Evolutionary conservation across 1,284 basidiomycete species (phyloP).

Genomic region (Puccinia brachypodii): DNA sequence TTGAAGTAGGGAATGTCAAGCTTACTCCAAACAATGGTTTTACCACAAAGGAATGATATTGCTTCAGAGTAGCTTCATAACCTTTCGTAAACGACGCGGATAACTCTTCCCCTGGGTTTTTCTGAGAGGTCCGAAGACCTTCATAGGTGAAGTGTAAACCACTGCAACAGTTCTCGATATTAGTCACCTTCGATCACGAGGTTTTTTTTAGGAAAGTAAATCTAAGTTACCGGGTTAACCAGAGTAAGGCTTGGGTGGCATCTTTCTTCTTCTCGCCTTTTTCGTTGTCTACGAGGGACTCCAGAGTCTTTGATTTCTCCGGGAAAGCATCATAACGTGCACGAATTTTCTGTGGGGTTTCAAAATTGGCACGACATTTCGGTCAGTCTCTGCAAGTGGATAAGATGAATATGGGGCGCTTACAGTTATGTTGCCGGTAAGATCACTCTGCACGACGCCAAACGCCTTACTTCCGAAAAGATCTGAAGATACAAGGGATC

Average conservation of each 20-base stretch:
- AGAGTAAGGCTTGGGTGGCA: slow-evolving; percentile 88
- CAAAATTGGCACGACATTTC: not conserved
- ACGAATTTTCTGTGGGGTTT: slow-evolving; percentile 70
- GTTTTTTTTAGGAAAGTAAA: not conserved
- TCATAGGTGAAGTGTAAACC: slow-evolving; percentile 88
- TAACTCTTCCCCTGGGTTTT: slow-evolving; percentile 71
- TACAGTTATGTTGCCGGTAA: slow-evolving; percentile 81
- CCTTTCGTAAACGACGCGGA: slow-evolving; percentile 73
- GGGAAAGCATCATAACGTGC: slow-evolving; percentile 72
- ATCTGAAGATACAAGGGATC: slow-evolving; percentile 2
- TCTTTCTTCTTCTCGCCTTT: slow-evolving; percentile 78
- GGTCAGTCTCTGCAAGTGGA: not conserved
- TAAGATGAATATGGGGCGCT: not conserved
- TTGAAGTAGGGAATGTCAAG: not conserved
- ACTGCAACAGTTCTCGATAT: not conserved
- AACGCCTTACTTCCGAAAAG: slow-evolving; percentile 87
- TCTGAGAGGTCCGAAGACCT: slow-evolving; percentile 73
- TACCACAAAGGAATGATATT: slow-evolving; percentile 84
- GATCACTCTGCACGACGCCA: slow-evolving; percentile 76
- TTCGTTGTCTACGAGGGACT: slow-evolving; percentile 81
- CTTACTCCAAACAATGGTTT: slow-evolving; percentile 70
- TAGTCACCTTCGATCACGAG: not conserved
- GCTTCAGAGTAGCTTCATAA: slow-evolving; percentile 79
- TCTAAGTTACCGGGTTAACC: slow-evolving; percentile 68
- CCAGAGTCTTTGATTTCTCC: slow-evolving; percentile 71